Evolutionary conservation across 306 rosid species (phyloP).

Genomic region (Sesbania bispinosa): DNA sequence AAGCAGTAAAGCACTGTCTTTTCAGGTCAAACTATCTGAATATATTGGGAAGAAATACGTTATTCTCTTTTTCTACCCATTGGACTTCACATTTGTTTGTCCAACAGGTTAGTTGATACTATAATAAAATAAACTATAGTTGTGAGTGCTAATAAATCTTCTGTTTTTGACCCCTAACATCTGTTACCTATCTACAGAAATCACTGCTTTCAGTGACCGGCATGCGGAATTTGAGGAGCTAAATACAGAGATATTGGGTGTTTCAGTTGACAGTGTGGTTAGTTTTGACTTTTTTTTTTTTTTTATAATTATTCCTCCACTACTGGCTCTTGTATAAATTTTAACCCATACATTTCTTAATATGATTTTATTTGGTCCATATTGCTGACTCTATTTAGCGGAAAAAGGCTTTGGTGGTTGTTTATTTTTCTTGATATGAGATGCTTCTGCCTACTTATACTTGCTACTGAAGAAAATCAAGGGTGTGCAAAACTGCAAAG

Average conservation of each 20-base stretch:
- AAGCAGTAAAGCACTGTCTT: background rate
- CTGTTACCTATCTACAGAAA: conserved; percentile 45
- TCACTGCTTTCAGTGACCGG: conserved; percentile 95
- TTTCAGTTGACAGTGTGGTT: conserved; percentile 94
- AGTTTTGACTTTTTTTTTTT: conserved; percentile 17
- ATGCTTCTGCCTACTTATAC: background rate
- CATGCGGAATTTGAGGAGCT: conserved; percentile 63
- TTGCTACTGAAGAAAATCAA: background rate
- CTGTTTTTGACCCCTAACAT: background rate
- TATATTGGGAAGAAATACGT: conserved; percentile 97
- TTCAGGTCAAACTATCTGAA: conserved; percentile 90
- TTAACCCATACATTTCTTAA: background rate
- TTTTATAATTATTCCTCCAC: background rate
- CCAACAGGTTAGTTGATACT: conserved; percentile 69
- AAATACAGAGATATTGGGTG: conserved; percentile 90
- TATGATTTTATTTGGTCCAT: background rate
- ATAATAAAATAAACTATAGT: background rate
- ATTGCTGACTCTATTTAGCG: background rate
- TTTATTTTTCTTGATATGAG: background rate
- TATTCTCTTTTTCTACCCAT: conserved; percentile 92
- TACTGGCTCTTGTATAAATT: background rate
- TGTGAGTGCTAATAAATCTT: background rate
- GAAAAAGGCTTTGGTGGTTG: background rate
- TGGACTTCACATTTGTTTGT: conserved; percentile 98
- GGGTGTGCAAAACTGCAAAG: background rate